Evolutionary conservation across 2,329 filamentous ascomycete genomes (phyloP), one percentile per base, ranked within the genome.

Genomic region (Coniochaeta ligniaria): DNA sequence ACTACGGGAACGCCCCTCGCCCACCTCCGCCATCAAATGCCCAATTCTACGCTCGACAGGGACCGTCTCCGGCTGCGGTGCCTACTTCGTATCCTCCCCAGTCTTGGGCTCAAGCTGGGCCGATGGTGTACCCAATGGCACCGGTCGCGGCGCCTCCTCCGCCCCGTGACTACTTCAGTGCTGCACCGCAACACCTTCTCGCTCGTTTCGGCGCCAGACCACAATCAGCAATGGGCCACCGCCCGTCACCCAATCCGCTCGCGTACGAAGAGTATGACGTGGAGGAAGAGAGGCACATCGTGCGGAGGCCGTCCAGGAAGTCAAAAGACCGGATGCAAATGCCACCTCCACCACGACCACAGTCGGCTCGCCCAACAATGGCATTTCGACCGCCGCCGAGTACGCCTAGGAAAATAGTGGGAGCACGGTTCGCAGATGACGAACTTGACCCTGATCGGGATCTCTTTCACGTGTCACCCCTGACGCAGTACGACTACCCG

Each of bases 331-430:
- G 77, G 35, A 71, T 67, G 57, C 72, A 74, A 33, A 82, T 83
- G 80, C 81, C 82, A 24, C 80, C 81, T 12, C 80, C 80, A 4
- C 70, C 71, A 69, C 54, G 72, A 68, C 36, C 71, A 68, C 35
- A 74, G 67, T 55, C 69, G 61, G 61, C 66, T 66, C 59, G 70
- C 63, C 62, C 67, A 47, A 50, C 59, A 50, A 26, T 71, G 64
- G 31, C 70, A 6, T 70, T 70, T 35, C 66, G 68, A 36, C 35
- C 35, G 1, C 70, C 72, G 3, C 65, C 71, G 11, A 56, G 63
- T 1, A 65, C 68, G 69, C 60, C 70, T 64, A 62, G 62, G 69
- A 64, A 62, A 62, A 17, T 26, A 61, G 59, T 20, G 20, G 52
- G 26, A 33, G 58, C 31, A 62, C 59, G 11, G 17, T 74, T 71